phyloP scores from a whole-genome alignment of 805 yeast species.

The Hagleromyces aurorensis region DNA sequence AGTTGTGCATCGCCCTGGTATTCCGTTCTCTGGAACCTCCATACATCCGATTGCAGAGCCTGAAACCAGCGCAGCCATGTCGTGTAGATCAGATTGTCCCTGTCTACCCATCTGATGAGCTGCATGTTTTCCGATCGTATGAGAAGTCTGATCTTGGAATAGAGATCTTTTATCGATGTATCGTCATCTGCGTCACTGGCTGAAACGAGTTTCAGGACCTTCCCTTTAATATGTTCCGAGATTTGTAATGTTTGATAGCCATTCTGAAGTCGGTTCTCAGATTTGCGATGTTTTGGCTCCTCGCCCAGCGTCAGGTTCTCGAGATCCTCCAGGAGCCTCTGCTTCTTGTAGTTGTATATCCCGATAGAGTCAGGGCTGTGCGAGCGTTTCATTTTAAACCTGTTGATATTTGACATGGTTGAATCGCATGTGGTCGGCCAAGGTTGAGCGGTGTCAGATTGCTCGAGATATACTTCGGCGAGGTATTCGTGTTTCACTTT shows the following conservation, averaged over 20 bases:
- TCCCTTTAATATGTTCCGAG: slow-evolving; percentile 3
- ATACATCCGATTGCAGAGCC: slow-evolving; percentile 2
- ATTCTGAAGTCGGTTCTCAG: slow-evolving; percentile 2
- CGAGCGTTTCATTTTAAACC: slow-evolving; percentile 22
- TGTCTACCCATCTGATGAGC: slow-evolving; percentile 25
- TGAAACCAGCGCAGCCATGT: slow-evolving; percentile 30
- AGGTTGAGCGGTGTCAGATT: too few species aligned
- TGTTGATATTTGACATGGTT: slow-evolving; percentile 6
- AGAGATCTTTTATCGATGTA: slow-evolving; percentile 11
- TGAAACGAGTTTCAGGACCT: slow-evolving; percentile 2
- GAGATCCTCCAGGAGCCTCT: slow-evolving; percentile 27
- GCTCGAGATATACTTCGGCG: too few species aligned
- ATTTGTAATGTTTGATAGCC: background rate
- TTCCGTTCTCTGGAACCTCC: slow-evolving; percentile 1
- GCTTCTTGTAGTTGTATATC: slow-evolving; percentile 29
- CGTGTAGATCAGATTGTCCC: slow-evolving; percentile 12
- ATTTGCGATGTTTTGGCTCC: slow-evolving; percentile 6
- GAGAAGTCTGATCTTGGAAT: slow-evolving; percentile 20
- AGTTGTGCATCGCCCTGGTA: background rate
- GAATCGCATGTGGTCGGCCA: too few species aligned
- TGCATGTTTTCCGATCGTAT: slow-evolving; percentile 23
- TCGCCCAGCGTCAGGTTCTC: slow-evolving; percentile 17
- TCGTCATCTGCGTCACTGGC: slow-evolving; percentile 1
- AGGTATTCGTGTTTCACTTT: too few species aligned
- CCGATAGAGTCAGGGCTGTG: slow-evolving; percentile 23